Evolutionary conservation across 2,329 filamentous ascomycete species (phyloP).

Genomic region (Phaeosphaeria sp.): DNA sequence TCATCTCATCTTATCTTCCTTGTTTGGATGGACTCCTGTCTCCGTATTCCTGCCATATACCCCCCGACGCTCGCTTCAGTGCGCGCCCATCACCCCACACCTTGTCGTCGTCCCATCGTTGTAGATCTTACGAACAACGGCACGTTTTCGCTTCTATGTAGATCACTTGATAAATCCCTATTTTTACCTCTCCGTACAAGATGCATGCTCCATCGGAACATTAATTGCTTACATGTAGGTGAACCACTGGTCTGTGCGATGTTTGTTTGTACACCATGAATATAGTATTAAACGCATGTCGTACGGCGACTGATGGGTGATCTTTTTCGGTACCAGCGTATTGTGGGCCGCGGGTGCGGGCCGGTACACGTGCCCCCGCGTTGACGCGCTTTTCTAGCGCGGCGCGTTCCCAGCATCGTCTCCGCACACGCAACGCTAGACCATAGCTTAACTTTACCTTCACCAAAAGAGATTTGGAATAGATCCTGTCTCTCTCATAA

Average conservation of each 20-base stretch:
- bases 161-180: constrained; percentile 8
- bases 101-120: not conserved
- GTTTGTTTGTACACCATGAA: not conserved
- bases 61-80: constrained; percentile 36
- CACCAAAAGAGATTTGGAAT: not conserved
- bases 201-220: not conserved
- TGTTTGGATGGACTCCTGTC: constrained; percentile 12
- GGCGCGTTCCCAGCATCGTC: not conserved
- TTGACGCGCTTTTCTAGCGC: not conserved
- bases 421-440: not conserved
- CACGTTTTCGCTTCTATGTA: constrained; percentile 8
- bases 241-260: not conserved
- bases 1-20: constrained; percentile 1
- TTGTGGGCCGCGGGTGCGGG: not conserved
- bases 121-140: not conserved
- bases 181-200: not conserved
- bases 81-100: constrained; percentile 5
- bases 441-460: not conserved
- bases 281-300: not conserved
- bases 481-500: too few species aligned
- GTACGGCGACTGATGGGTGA: not conserved
- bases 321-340: too few species aligned
- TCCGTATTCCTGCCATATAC: constrained; percentile 35
- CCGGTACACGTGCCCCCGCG: constrained; percentile 1
- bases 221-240: not conserved